Percentiles rank a stretch among this genome's conserved stretches.
Evolutionary conservation across 495 filamentous ascomycete species (phyloP).

Genomic region (Aspergillus haitiensis): DNA sequence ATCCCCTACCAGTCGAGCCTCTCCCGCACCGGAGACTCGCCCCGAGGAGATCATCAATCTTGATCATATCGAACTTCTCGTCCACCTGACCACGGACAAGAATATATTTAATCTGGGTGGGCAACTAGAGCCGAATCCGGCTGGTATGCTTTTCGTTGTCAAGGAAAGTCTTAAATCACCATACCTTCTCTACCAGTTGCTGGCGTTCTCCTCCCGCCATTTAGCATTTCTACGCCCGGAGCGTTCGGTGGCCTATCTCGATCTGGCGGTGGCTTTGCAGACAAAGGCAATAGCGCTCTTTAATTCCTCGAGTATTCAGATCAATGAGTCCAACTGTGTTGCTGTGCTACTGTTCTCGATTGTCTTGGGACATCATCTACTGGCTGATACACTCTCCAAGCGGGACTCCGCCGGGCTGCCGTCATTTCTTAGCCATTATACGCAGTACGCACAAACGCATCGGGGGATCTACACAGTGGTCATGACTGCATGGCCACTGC

Average conservation of each 20-base stretch:
- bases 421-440: conserved; percentile 30
- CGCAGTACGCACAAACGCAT: conserved; percentile 39
- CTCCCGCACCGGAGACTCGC: too few species aligned
- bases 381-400: conserved; percentile 10
- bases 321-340: conserved; percentile 5
- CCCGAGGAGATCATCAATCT: conserved; percentile 25
- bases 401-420: conserved; percentile 13
- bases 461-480: conserved; percentile 39
- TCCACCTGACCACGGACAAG: conserved; percentile 24
- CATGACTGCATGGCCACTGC: conserved; percentile 25
- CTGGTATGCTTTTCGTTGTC: background rate
- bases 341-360: conserved; percentile 11
- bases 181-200: conserved; percentile 44
- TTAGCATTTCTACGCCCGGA: conserved; percentile 35
- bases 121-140: background rate
- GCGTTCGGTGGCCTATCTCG: conserved; percentile 31
- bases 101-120: conserved; percentile 17
- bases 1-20: background rate
- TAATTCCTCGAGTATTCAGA: conserved; percentile 32
- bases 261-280: conserved; percentile 48
- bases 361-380: conserved; percentile 9
- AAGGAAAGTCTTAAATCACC: conserved; percentile 25
- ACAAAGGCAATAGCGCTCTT: conserved; percentile 45
- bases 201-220: conserved; percentile 47
- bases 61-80: conserved; percentile 28